phyloP scores from a whole-genome alignment of 345 rosid species.

The Dovyalis caffra region DNA sequence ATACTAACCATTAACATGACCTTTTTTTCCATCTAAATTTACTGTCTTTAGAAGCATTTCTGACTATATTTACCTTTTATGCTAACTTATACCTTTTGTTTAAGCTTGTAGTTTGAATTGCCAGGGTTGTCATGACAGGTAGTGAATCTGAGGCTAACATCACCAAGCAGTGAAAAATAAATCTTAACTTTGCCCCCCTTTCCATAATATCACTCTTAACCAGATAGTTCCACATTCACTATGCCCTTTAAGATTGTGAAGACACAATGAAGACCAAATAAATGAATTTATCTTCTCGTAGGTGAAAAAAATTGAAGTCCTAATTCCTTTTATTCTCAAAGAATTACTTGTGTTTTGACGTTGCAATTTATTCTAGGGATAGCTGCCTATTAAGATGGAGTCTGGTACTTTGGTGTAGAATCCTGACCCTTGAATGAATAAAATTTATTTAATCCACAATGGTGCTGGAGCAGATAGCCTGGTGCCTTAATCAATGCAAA shows the following conservation, averaged over 20 bases:
- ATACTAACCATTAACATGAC: conserved; percentile 99
- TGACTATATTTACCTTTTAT: conserved; percentile 47
- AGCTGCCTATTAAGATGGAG: conserved; percentile 5
- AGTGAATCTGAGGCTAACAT: conserved; percentile 41
- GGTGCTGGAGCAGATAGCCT: not conserved
- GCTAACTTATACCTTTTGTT: conserved; percentile 53
- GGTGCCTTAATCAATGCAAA: not conserved
- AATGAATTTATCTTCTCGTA: not conserved
- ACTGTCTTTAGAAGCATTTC: conserved; percentile 48
- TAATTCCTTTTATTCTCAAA: not conserved
- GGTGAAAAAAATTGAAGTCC: not conserved
- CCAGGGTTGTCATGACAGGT: conserved; percentile 40
- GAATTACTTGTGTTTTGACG: not conserved
- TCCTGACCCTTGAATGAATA: conserved; percentile 1
- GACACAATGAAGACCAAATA: not conserved
- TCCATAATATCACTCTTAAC: conserved; percentile 17
- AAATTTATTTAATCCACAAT: not conserved
- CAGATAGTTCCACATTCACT: conserved; percentile 11
- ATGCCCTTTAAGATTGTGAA: not conserved
- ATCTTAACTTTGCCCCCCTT: conserved; percentile 24
- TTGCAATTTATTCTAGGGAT: not conserved
- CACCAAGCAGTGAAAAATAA: conserved; percentile 25
- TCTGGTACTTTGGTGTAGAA: not conserved
- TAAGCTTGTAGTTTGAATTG: conserved; percentile 41
- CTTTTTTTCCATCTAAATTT: conserved; percentile 63